These are phyloP conservation scores for Xylaria palmicola DNA, from an alignment of 495 filamentous ascomycete species.

Conservation along the genomic window DNA sequence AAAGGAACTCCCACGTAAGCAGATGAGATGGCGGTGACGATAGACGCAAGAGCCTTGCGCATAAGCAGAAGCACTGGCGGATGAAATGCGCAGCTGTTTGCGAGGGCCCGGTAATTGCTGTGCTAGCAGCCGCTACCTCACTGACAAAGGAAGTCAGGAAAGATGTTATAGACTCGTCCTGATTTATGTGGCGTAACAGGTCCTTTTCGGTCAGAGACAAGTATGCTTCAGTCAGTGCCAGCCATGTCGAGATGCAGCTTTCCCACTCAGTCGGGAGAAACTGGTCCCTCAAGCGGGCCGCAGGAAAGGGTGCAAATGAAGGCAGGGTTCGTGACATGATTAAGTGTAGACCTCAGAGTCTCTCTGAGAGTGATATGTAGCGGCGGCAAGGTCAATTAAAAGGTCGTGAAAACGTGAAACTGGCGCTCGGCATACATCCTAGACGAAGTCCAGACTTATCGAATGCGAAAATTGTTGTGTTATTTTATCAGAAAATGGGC, in stretches of 20 bases:
- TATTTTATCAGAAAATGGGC: not conserved
- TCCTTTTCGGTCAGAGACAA: slow-evolving; percentile 55
- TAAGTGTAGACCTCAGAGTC: not conserved
- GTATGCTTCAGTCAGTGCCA: slow-evolving; percentile 60
- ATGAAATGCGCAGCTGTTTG: slow-evolving; percentile 54
- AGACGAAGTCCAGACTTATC: not conserved
- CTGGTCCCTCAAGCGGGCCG: slow-evolving; percentile 61
- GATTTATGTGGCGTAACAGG: slow-evolving; percentile 48
- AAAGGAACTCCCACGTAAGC: slow-evolving; percentile 57
- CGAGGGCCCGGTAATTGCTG: slow-evolving; percentile 41
- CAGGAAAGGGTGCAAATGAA: slow-evolving; percentile 72
- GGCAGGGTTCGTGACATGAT: slow-evolving; percentile 47
- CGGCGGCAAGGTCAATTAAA: not conserved
- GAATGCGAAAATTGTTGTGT: not conserved
- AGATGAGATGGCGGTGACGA: slow-evolving; percentile 44
- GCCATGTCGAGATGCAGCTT: slow-evolving; percentile 75
- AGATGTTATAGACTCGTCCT: slow-evolving; percentile 53
- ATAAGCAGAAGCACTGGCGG: slow-evolving; percentile 61
- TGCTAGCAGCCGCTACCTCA: slow-evolving; percentile 44
- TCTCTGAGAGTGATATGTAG: not conserved
- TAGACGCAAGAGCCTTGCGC: slow-evolving; percentile 46
- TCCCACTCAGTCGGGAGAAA: slow-evolving; percentile 74
- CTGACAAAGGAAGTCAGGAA: slow-evolving; percentile 65
- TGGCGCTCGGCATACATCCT: not conserved
- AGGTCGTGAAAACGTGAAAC: not conserved